phyloP scores from a whole-genome alignment of 129 eudicot species.

The Mikania micrantha region DNA sequence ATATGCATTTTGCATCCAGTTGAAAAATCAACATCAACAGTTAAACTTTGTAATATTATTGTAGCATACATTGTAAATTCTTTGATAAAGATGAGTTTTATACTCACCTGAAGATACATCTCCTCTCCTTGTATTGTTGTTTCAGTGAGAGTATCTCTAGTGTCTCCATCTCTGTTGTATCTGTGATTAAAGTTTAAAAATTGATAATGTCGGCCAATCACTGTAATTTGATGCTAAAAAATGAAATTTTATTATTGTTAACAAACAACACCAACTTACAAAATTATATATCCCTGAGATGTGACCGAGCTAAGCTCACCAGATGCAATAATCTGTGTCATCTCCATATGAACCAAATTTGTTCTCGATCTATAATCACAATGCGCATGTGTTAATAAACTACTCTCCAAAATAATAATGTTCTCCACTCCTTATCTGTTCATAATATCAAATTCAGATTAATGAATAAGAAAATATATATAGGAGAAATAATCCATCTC shows the following conservation, averaged over 20 bases:
- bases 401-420: too few relatives aligned
- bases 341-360: constrained; percentile 79
- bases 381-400: not conserved
- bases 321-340: constrained; percentile 69
- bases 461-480: too few relatives aligned
- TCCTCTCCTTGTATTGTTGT: constrained; percentile 81
- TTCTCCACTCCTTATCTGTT: too few relatives aligned
- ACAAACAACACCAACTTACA: constrained; percentile 40
- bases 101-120: constrained; percentile 60
- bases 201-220: too few relatives aligned
- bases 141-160: constrained; percentile 58
- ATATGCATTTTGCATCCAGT: constrained; percentile 84
- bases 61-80: not conserved
- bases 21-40: constrained; percentile 70
- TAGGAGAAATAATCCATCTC: too few relatives aligned
- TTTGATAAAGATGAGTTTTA: not conserved
- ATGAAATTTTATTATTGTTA: too few relatives aligned
- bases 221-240: constrained; percentile 2
- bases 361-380: constrained; percentile 36
- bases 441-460: too few relatives aligned
- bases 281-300: constrained; percentile 62
- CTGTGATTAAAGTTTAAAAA: constrained; percentile 22
- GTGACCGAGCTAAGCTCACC: too few relatives aligned
- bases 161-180: constrained; percentile 86
- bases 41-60: not conserved